A percentile compares a stretch with the other conserved stretches of the same genome.
These are phyloP conservation scores for Fusarium sp. DNA, from an alignment of 2,329 filamentous ascomycete species.

Conservation along the genomic window DNA sequence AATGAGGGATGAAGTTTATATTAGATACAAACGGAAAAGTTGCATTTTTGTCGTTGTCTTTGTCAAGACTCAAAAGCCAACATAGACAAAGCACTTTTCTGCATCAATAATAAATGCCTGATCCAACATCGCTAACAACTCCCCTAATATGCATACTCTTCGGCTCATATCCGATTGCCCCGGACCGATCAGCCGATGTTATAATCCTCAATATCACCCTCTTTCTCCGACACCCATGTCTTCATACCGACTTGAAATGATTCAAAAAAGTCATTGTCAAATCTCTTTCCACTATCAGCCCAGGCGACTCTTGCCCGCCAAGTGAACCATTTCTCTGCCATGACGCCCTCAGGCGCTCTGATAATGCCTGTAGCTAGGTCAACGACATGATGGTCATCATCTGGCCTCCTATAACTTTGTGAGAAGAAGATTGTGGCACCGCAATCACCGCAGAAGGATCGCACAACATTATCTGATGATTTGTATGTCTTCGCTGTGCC, in stretches of 20 bases:
- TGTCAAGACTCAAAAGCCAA: too few species aligned
- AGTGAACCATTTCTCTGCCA: constrained; percentile 59
- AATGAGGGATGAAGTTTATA: neutral
- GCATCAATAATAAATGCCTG: constrained; percentile 10
- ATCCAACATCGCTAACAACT: neutral
- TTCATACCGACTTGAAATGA: constrained; percentile 53
- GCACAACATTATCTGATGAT: constrained; percentile 53
- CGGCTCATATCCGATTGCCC: constrained; percentile 32
- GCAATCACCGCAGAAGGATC: constrained; percentile 60
- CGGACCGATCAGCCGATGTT: constrained; percentile 43
- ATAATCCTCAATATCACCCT: constrained; percentile 49
- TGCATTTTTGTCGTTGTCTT: too few species aligned
- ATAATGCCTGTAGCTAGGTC: constrained; percentile 59
- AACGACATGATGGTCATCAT: constrained; percentile 51
- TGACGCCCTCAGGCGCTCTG: constrained; percentile 56
- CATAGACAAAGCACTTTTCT: neutral
- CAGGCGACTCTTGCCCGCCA: constrained; percentile 56
- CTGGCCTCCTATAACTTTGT: constrained; percentile 43
- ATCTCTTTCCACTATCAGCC: constrained; percentile 51
- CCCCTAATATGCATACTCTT: constrained; percentile 8
- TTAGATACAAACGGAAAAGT: neutral
- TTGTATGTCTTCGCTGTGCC: constrained; percentile 58
- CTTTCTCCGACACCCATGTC: constrained; percentile 51
- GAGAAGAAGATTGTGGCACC: constrained; percentile 58
- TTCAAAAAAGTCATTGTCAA: constrained; percentile 52